A percentile compares a stretch with the other conserved stretches of the same genome.
These are phyloP conservation scores for Ceratocystis harringtonii DNA, from an alignment of 2,329 filamentous ascomycete species.

Conservation along the genomic window DNA sequence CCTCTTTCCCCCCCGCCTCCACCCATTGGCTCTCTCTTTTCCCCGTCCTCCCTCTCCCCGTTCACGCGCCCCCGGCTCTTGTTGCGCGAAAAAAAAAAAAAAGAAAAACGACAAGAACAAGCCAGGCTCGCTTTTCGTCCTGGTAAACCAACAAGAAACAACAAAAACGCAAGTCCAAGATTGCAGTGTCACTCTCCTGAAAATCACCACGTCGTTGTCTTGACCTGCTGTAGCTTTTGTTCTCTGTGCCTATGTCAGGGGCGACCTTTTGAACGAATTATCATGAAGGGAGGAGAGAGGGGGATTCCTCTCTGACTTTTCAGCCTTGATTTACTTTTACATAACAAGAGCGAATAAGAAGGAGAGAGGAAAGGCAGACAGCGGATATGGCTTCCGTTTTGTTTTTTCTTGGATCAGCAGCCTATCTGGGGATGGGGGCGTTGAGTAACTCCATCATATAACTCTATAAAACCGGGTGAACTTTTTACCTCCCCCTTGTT, in stretches of 20 bases:
- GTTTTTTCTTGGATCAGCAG: background rate
- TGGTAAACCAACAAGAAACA: background rate
- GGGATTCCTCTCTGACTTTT: background rate
- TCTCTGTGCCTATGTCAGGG: background rate
- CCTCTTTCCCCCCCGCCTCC: background rate
- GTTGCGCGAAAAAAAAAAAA: no score
- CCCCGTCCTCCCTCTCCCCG: background rate
- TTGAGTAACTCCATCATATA: background rate
- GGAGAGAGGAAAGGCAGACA: background rate
- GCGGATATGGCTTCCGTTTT: background rate
- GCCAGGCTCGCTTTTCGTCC: background rate
- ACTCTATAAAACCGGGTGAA: background rate
- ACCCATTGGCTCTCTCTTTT: background rate
- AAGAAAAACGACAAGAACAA: no score
- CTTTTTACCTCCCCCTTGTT: background rate
- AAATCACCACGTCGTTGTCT: background rate
- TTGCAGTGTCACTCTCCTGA: constrained; percentile 3
- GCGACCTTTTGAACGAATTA: background rate
- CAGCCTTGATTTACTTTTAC: background rate
- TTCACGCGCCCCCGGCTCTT: background rate
- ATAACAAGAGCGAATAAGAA: background rate
- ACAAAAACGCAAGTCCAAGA: background rate
- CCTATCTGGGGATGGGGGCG: background rate
- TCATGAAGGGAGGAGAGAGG: background rate
- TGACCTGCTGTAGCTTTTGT: background rate